phyloP scores from a whole-genome alignment of 306 rosid species.

The Vicia sativa region DNA sequence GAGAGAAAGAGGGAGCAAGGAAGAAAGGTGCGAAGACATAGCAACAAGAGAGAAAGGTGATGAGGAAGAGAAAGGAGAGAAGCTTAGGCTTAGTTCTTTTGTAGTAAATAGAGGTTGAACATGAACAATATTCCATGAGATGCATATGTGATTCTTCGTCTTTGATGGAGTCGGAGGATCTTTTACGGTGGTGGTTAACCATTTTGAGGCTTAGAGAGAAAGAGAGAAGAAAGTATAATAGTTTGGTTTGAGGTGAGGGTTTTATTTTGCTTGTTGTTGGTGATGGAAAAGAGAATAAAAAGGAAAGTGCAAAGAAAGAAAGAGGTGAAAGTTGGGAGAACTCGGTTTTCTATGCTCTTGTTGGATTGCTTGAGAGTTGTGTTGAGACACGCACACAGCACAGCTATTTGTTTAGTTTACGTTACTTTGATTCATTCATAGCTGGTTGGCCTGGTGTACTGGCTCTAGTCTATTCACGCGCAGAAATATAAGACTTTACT shows the following conservation, averaged over 20 bases:
- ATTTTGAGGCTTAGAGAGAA: conserved; percentile 34
- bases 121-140: conserved; percentile 45
- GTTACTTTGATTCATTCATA: too few species aligned
- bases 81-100: conserved; percentile 67
- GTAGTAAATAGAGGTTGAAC: conserved; percentile 44
- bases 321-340: too few species aligned
- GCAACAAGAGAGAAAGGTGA: conserved; percentile 62
- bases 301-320: too few species aligned
- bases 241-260: background rate
- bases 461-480: too few species aligned
- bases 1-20: conserved; percentile 44
- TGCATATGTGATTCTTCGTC: conserved; percentile 56
- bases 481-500: too few species aligned
- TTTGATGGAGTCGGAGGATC: conserved; percentile 31
- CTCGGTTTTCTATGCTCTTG: too few species aligned
- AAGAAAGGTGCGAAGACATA: conserved; percentile 59
- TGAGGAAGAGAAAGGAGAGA: conserved; percentile 56
- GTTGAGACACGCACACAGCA: too few species aligned
- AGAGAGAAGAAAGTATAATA: background rate
- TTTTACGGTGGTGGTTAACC: conserved; percentile 65
- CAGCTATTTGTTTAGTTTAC: too few species aligned
- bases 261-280: background rate
- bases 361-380: too few species aligned
- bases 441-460: too few species aligned
- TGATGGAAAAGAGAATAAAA: background rate